Percentiles rank a stretch among this genome's conserved stretches.
Conservation (phyloP, 495 filamentous ascomycete species). For the Sphaerosporella brunnea region DNA sequence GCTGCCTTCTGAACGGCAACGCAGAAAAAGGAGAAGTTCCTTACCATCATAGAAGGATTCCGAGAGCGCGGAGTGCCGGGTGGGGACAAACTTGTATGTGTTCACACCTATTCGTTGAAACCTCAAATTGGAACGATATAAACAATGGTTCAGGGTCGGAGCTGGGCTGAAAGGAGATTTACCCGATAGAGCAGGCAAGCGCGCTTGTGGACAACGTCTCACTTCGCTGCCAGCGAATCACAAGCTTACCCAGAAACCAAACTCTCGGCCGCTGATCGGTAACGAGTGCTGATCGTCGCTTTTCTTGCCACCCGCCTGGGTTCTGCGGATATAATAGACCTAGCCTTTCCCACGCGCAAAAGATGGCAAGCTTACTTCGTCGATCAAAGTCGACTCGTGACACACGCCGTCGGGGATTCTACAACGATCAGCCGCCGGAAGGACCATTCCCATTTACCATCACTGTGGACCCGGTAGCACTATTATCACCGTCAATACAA, state of each 20-base stretch:
- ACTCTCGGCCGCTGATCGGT: too few species aligned
- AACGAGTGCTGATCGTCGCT: too few species aligned
- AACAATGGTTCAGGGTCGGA: too few species aligned
- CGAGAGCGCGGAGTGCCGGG: too few species aligned
- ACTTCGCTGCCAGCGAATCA: background rate
- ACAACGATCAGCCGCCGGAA: background rate
- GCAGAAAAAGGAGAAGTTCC: too few species aligned
- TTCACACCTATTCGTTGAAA: too few species aligned
- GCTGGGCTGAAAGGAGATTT: too few species aligned
- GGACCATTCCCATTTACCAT: background rate
- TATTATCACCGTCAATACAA: conserved; percentile 15
- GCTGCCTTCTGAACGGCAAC: too few species aligned
- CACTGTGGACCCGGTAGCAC: conserved; percentile 12
- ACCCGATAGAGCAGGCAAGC: too few species aligned
- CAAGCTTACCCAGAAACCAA: background rate
- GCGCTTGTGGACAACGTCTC: background rate
- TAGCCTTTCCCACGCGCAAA: conserved; percentile 1
- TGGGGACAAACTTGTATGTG: too few species aligned
- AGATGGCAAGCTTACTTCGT: conserved; percentile 19
- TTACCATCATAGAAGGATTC: too few species aligned
- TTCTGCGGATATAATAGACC: background rate
- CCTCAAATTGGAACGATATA: too few species aligned
- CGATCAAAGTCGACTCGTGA: conserved; percentile 22
- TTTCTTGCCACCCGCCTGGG: background rate
- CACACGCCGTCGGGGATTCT: conserved; percentile 10